Evolutionary conservation across 352 stramenopile genomes (phyloP), one percentile per base, ranked within the genome.

Genomic region (Pythium rhizo-oryzae): DNA sequence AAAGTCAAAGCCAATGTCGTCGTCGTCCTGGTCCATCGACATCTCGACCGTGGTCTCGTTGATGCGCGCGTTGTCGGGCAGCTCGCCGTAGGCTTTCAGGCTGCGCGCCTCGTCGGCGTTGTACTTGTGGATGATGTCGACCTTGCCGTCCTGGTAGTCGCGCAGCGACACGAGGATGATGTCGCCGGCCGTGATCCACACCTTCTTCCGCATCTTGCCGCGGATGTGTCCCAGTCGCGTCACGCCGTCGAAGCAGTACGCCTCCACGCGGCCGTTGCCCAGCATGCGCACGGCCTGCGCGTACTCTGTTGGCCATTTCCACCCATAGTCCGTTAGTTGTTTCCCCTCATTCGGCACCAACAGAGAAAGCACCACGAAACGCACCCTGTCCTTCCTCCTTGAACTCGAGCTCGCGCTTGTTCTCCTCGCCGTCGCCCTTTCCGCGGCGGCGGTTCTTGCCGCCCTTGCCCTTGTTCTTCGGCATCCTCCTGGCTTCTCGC

Each of bases 71-170:
- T 97, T 97, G 75, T 99, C 97, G n/a, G 98, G 98, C 51, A 99
- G 86, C 80, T 99, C 98, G 75, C 97, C 98, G 84, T 99, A 99
- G 43, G 98, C 96, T 86, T 99, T 99, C 54, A 99, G 87, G 71
- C 98, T 99, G 63, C 97, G 91, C n/a, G 98, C 98, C 76, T 98
- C 95, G 77, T 98, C 96, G 11, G 94, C 96, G 68, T 97, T 97
- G 87, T 99, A 98, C 82, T 99, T 99, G 86, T 99, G 96, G 72
- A 99, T 98, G 74, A 99, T 95, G 76, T 99, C 97, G 55, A 99
- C 97, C 84, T 99, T 99, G 86, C 99, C 97, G 80, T 99, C 97
- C 85, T 99, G 98, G 88, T 99, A 99, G 75, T 99, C 97, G 77
- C 98, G 90, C 71, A 99, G 96, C 76, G 96, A 98, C 62, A 99